Evolutionary conservation across 352 stramenopile genomes (phyloP), one percentile per base, ranked within the genome.

Genomic region (Phytophthora meadii): DNA sequence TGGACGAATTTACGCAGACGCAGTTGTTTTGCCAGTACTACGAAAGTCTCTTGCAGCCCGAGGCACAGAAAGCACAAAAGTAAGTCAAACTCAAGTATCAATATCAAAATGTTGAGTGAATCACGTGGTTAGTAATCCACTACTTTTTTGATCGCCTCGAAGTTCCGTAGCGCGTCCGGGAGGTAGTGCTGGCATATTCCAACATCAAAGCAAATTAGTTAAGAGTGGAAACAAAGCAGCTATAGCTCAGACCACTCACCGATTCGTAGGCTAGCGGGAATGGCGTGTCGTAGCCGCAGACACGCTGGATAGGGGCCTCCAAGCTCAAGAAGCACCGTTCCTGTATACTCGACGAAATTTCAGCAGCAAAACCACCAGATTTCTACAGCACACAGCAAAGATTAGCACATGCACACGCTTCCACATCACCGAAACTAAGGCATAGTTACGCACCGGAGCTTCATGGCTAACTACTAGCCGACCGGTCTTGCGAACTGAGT

Each of bases 231-330:
- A 51, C 34, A 5, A 24, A 37, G 10, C 36, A 50, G 15, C 17
- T n/a, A 22, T 12, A 24, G 30, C 9, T 10, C 7, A 2, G 24
- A 8, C 15, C 22, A 58, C 52, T 68, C 51, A 89, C 84, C 71
- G 98, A 98, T 72, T 99, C 97, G 76, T 98, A 98, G 10, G 97
- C 87, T 42, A 99, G 81, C 0, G 96, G 95, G 77, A 99, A 99
- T 5, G 97, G 97, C 28, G 96, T 99, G 70, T 99, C 97, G 70
- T 98, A 98, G 49, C 95, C 97, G 36, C 86, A 94, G 0, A 96
- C 87, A 22, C 97, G 85, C 71, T 98, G 89, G 74, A 99, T 97
- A 5, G 97, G 97, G 17, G 95, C 93, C 67, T 99, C 96, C 42
- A 99, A 86, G 54, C 85, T 93, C 37, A 99, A 88, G 74, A 99